Base-by-base conservation (phyloP, 495 filamentous ascomycete species). In the Aspergillus ellipticus region DNA sequence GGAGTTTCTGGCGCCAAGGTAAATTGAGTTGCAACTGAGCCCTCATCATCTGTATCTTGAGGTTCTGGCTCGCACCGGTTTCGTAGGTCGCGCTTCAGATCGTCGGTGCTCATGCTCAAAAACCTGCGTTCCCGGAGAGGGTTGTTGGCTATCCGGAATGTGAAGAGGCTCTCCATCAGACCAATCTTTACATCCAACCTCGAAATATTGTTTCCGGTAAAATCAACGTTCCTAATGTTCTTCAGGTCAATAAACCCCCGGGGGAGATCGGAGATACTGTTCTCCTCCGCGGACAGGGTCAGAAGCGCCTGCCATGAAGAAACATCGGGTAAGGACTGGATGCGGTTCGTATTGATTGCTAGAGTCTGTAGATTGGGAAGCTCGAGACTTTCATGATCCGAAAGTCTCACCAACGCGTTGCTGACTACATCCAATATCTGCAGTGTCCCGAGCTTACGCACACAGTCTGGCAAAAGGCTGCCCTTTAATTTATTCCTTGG, bases 51-150 rank as follows among this genome's bases (percentile, higher is more conserved):
- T 26, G 72, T 75, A 42, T 79, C 72, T 35, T 66, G 67, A 11
- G 60, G 60, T 17, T 75, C 74, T 3, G 89, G 87, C 52, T 87
- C 83, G 42, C 94, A 75, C 19, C 89, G 82, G 37, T 79, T 79
- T 31, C 81, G 82, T 48, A 98, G 75, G 58, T 87, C 85, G 41
- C 79, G 79, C 72, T 96, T 96, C 61, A 98, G 68, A 50, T 92
- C 88, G 17, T 90, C 89, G 0, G 89, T 90, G 21, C 79, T 77
- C 78, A 96, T 88, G 19, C 75, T 85, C 28, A 92, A 75, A 52
- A 94, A 88, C 66, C 89, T 95, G 60, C 88, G 90, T 60, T 96
- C 92, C 42, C 87, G 77, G 11, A 98, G 71, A 5, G 94, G 94
- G 63, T 98, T 98, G 13, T 89, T 90, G 43, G 85, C 83, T 33